phyloP scores from a whole-genome alignment of 2,329 filamentous ascomycete genomes.

The Phialophora chinensis region DNA sequence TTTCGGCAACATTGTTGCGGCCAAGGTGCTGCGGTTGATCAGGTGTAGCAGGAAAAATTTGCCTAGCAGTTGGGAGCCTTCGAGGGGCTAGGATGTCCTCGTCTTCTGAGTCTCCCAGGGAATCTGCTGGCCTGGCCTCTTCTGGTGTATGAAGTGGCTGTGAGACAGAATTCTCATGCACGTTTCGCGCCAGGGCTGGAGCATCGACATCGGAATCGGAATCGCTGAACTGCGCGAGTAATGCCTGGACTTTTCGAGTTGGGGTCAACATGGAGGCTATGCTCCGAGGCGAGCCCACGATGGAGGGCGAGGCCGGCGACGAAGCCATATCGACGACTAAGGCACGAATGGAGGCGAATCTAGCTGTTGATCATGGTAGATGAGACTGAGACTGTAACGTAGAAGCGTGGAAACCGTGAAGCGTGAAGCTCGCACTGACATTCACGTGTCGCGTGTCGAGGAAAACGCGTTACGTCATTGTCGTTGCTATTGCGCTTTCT shows the following conservation, averaged over 20 bases:
- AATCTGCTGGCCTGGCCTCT: not conserved
- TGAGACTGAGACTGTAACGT: not conserved
- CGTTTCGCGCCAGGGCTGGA: slow-evolving; percentile 4
- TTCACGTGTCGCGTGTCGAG: slow-evolving; percentile 3
- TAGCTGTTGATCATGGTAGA: slow-evolving; percentile 1
- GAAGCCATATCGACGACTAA: slow-evolving; percentile 24
- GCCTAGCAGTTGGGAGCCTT: not conserved
- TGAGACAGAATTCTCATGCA: not conserved
- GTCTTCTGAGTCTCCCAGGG: slow-evolving; percentile 49
- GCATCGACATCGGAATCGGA: slow-evolving; percentile 49
- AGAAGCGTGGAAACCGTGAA: not conserved
- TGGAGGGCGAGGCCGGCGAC: slow-evolving; percentile 22
- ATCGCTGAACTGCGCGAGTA: slow-evolving; percentile 57
- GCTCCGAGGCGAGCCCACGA: slow-evolving; percentile 21
- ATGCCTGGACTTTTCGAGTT: slow-evolving; percentile 56
- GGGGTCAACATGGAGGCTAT: slow-evolving; percentile 40
- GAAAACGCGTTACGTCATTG: slow-evolving; percentile 3
- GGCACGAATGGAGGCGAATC: too few species aligned
- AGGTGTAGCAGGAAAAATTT: not conserved
- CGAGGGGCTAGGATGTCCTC: slow-evolving; percentile 45
- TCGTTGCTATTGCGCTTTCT: not conserved
- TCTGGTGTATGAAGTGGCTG: not conserved
- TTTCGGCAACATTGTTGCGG: not conserved
- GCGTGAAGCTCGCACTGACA: not conserved
- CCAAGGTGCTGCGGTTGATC: not conserved